Conservation (phyloP, 257 asterid genomes). For the Plantago ovata region DNA sequence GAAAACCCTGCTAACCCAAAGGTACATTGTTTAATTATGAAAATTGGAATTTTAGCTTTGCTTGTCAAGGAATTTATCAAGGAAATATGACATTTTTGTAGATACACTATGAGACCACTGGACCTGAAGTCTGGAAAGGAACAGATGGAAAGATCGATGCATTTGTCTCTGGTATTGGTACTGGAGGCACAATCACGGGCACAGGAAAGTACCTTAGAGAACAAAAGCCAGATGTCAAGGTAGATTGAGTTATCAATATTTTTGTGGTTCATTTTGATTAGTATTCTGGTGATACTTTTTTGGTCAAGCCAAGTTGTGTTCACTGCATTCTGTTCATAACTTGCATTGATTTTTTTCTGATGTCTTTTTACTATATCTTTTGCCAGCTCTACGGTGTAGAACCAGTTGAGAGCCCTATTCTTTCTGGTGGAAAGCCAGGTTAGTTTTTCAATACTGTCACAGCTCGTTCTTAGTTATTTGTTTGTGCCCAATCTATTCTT, state of each 20-base stretch:
- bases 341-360: conserved; percentile 16
- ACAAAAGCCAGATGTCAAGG: conserved; percentile 54
- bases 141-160: conserved; percentile 63
- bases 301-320: conserved; percentile 1
- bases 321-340: background rate
- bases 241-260: conserved; percentile 9
- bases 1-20: conserved; percentile 96
- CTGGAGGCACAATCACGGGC: conserved; percentile 63
- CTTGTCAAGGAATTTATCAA: background rate
- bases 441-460: conserved; percentile 15
- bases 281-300: background rate
- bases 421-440: conserved; percentile 46
- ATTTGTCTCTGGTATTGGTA: conserved; percentile 57
- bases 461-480: background rate
- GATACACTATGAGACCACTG: conserved; percentile 78
- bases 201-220: conserved; percentile 54
- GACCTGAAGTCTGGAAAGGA: conserved; percentile 74
- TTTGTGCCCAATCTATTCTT: background rate
- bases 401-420: conserved; percentile 31
- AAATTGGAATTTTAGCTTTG: background rate
- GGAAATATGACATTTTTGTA: conserved; percentile 17
- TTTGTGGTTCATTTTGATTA: background rate
- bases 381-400: conserved; percentile 55
- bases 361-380: background rate
- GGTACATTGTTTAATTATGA: conserved; percentile 32